A percentile compares a stretch with the other conserved stretches of the same genome.
Evolutionary conservation across 2,329 filamentous ascomycete genomes (phyloP).

Genomic region (Ophiostoma populinum): DNA sequence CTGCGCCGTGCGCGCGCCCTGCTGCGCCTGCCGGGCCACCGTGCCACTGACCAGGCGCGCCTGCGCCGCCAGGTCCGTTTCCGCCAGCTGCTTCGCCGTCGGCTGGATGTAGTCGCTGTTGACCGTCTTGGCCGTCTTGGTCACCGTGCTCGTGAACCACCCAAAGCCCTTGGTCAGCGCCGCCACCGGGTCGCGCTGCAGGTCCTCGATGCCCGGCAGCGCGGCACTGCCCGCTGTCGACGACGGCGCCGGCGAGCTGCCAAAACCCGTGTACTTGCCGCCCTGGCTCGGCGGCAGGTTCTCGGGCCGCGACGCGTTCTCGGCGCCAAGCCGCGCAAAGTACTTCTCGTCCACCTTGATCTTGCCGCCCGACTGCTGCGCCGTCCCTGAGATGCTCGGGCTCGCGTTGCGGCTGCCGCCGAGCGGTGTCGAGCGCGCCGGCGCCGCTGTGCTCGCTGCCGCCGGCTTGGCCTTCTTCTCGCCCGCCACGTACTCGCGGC

Average conservation of each 20-base stretch:
- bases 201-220: constrained; percentile 62
- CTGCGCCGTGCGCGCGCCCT: constrained; percentile 57
- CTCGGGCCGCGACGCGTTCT: constrained; percentile 62
- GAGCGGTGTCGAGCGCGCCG: constrained; percentile 8
- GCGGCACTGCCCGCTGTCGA: constrained; percentile 13
- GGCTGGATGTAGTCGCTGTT: constrained; percentile 88
- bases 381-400: constrained; percentile 8
- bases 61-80: constrained; percentile 59
- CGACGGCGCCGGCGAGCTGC: constrained; percentile 49
- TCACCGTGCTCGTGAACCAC: constrained; percentile 79
- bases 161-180: constrained; percentile 85
- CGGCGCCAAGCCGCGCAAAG: constrained; percentile 68
- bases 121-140: constrained; percentile 78
- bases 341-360: constrained; percentile 67
- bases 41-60: constrained; percentile 45
- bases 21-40: constrained; percentile 47
- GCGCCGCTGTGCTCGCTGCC: constrained; percentile 23
- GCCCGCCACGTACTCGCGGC: constrained; percentile 64
- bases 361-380: constrained; percentile 22
- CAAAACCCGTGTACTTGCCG: constrained; percentile 84
- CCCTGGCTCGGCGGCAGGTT: constrained; percentile 72
- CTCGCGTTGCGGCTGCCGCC: constrained; percentile 14
- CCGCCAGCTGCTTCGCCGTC: constrained; percentile 72
- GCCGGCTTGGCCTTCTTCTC: constrained; percentile 31
- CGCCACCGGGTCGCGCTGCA: constrained; percentile 79